Evolutionary conservation across 2,329 filamentous ascomycete species (phyloP), one percentile per base, ranked within the genome.

Genomic region (Dactylonectria estremocensis): DNA sequence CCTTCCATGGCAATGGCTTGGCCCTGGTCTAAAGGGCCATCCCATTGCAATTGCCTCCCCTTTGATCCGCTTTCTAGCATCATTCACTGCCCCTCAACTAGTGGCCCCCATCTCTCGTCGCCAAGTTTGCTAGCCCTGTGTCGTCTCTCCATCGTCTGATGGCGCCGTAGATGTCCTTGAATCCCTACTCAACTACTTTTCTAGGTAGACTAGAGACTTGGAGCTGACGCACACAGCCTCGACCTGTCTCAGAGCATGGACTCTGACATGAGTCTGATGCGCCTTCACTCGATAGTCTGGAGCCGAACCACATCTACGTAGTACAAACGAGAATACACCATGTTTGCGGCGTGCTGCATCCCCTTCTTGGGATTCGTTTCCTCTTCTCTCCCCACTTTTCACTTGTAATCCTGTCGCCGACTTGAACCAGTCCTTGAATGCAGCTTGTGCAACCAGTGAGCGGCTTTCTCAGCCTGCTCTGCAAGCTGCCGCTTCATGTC

Each of bases 401-500:
- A 31, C 10, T 37, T 24, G n/a, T 24, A 5, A 18, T 8, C 9
- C 20, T 16, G 20, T 28, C 14, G 31, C 52, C 31, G 48, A 48
- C 10, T 43, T 33, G 33, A n/a, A 43, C 11, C n/a, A 59, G 49
- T 60, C 49, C 40, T 35, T 22, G 37, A 50, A 24, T 31, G 46
- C 14, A 62, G 40, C 46, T 16, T 16, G 31, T n/a, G 46, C 53
- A 48, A 53, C 18, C 24, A 8, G 20, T 54, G 52, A 45, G 49
- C 50, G 50, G n/a, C 31, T 6, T 35, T 31, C 5, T 35, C 58
- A 56, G 37, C 58, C 46, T 11, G 22, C 7, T 58, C 58, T 62
- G 58, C 55, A 40, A 16, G 46, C 37, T 57, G 33, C 64, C 64
- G 58, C 35, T 18, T 28, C n/a, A 45, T 37, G 28, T 33, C 45